Evolutionary conservation across 2,329 filamentous ascomycete species (phyloP).

Genomic region (Fusarium sp.): DNA sequence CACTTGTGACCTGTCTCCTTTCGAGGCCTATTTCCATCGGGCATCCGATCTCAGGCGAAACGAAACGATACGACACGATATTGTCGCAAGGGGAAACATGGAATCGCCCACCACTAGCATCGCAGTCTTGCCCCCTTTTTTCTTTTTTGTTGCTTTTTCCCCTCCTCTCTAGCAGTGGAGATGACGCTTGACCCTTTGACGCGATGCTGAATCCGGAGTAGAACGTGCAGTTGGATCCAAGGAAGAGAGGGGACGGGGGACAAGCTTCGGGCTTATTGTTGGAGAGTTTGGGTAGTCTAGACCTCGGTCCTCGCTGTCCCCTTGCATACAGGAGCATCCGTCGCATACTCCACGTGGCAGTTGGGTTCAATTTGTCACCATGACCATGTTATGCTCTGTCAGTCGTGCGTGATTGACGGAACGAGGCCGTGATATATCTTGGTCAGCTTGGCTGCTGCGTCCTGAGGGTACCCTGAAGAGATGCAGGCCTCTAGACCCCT

Average conservation of each 20-base stretch:
- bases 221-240: constrained; percentile 1
- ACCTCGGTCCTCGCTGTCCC: constrained; percentile 13
- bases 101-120: background rate
- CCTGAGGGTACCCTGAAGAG: too few species aligned
- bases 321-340: constrained; percentile 28
- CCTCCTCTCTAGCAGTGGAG: background rate
- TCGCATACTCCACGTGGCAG: constrained; percentile 36
- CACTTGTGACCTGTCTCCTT: constrained; percentile 6
- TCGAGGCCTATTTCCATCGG: background rate
- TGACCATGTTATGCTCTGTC: too few species aligned
- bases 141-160: too few species aligned
- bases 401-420: background rate
- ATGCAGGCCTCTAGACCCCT: too few species aligned
- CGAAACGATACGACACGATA: background rate
- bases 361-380: background rate
- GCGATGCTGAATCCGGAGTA: constrained; percentile 22
- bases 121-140: constrained; percentile 6
- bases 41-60: background rate
- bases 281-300: constrained; percentile 12
- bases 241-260: background rate
- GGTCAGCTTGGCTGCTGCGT: background rate
- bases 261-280: constrained; percentile 4
- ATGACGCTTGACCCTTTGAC: background rate
- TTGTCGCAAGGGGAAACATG: constrained; percentile 6
- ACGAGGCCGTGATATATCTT: background rate